Base-by-base conservation (phyloP, 1,284 basidiomycete genomes). In the Cutaneotrichosporon sp. region DNA sequence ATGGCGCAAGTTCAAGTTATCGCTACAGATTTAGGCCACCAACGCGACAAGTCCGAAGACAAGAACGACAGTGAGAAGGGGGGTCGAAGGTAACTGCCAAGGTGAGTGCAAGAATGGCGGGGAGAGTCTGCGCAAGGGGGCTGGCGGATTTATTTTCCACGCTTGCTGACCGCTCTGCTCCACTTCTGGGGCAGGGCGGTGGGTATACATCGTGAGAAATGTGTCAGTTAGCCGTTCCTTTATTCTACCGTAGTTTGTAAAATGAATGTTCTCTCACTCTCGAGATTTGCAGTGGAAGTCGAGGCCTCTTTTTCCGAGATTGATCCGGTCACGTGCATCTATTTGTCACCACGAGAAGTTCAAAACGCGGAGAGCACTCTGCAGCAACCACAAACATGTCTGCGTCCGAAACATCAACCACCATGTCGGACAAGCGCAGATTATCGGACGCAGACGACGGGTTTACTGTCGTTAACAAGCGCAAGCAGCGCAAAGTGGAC, bases 401-500 rank as follows among this genome's bases (percentile, higher is more conserved):
- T n/a, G 4, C 42, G 8, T 7, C 18, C 16, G 42, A n/a, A 18
- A 6, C 42, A 46, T n/a, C 42, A 9, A 6, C 42, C 42, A 9
- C 49, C 50, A 31, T 22, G 26, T 31, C 51, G 51, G n/a, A 18
- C 53, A 2, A 26, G 31, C 31, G 30, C 31, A 21, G 30, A n/a
- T 18, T 26, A 55, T n/a, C 47, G 16, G 58, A 32, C n/a, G 50
- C 22, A 8, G 58, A 52, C 18, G 68, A 67, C 38, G 85, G 82
- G 56, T 92, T 90, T 87, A 87, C 85, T 3, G 89, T 87, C 71
- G 88, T 91, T 8, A 63, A 90, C 72, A 88, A 86, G 75, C 83
- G 89, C 61, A 91, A 90, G 77, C 82, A 86, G 64, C 90, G 90
- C 82, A 92, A 92, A 75, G 65, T 85, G 82, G 75, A 90, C 22